Evolutionary conservation across 208 protist genomes (phyloP).

Genomic region (Crithidia expoeki): DNA sequence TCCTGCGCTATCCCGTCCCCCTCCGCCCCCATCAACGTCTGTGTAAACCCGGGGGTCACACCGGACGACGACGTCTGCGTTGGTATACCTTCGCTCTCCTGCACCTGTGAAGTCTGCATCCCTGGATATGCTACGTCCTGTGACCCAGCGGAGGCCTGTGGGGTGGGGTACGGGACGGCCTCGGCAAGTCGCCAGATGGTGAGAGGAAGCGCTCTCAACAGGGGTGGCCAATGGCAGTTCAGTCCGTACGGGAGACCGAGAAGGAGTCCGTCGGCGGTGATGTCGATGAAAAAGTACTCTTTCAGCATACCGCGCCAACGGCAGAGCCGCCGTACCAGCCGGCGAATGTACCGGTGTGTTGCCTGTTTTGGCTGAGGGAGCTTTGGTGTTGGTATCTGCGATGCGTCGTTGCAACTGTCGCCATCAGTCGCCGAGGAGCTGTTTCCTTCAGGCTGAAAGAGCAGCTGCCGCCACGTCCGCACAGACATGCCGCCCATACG

Average conservation of each 20-base stretch:
- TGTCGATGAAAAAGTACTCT: slow-evolving; percentile 82
- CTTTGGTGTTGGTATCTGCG: not conserved
- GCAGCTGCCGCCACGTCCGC: slow-evolving; percentile 20
- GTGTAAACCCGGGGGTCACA: not conserved
- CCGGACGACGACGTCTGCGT: not conserved
- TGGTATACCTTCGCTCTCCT: not conserved
- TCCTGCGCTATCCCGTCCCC: slow-evolving; percentile 56
- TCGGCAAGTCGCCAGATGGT: slow-evolving; percentile 68
- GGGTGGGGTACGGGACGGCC: slow-evolving; percentile 65
- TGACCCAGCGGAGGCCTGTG: not conserved
- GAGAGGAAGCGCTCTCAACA: slow-evolving; percentile 64
- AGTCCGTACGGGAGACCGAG: slow-evolving; percentile 62
- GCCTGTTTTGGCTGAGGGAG: slow-evolving; percentile 15
- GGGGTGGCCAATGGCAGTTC: slow-evolving; percentile 72
- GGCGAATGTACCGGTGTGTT: slow-evolving; percentile 40
- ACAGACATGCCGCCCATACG: slow-evolving; percentile 13
- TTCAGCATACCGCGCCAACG: slow-evolving; percentile 72
- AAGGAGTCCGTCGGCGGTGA: slow-evolving; percentile 53
- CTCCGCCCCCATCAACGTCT: slow-evolving; percentile 30
- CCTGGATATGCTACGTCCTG: not conserved
- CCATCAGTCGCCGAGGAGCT: not conserved
- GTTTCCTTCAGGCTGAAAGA: slow-evolving; percentile 6
- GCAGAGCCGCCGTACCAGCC: slow-evolving; percentile 54
- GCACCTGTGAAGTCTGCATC: not conserved
- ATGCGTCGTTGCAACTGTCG: not conserved